Evolutionary conservation across 257 asterid species (phyloP), one percentile per base, ranked within the genome.

Genomic region (Galeopsis tetrahit): DNA sequence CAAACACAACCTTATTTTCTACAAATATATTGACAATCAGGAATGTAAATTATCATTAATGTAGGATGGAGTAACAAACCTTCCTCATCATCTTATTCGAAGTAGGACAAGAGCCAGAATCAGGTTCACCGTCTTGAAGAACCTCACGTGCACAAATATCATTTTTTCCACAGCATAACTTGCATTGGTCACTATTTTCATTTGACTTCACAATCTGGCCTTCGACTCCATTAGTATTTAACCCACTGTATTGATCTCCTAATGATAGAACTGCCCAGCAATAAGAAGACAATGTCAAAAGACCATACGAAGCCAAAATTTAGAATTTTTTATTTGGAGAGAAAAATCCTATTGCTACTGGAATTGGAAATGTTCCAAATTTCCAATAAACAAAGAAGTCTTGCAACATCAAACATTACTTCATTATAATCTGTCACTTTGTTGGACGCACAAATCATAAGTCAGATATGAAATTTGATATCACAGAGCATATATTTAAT

Each of bases 111-210:
- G 83, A 68, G 63, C 78, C 83, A 68, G 73, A 76, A 71, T 80
- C 85, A 60, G 79, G 68, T 70, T 76, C 90, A 53, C 92, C 82
- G 78, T 84, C 87, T 71, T 69, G 86, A 75, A 90, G 95, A 81
- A 90, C 88, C 77, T 86, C 86, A 61, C 78, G 91, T 71, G 89
- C 80, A 68, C 91, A 90, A 69, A 90, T 88, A 53, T 79, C 96
- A 64, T 88, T 79, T 73, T 80, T 78, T 6, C 93, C 97, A 69
- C 85, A 73, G 79, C 85, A 85, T 74, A 80, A 75, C 53, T 85
- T 87, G 35, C 84, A 75, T 63, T 84, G 85, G 56, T 81, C 83
- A 17, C 63, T 67, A 44, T 73, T 79, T 60, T 75, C 87, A 72
- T 80, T 75, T 35, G 67, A 59, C 10, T 55, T 59, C 38, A 3